Evolutionary conservation across 140 eudicot genomes (phyloP).

Genomic region (Flaveria floridana): DNA sequence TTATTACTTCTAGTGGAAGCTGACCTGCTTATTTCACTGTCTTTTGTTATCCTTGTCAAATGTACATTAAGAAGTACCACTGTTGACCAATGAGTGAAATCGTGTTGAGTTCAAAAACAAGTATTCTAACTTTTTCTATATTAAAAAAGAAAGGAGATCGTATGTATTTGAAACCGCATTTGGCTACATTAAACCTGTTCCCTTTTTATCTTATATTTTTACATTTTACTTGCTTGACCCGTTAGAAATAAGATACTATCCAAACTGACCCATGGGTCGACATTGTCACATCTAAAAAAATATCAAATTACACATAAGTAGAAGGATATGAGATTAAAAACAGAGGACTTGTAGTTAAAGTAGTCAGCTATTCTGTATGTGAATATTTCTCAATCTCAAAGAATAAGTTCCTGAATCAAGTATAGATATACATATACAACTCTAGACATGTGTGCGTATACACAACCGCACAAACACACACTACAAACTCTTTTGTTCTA

Average conservation of each 20-base stretch:
- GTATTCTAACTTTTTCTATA: not conserved
- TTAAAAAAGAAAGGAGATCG: not conserved
- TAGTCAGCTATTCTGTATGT: constrained; percentile 13
- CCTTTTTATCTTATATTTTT: not conserved
- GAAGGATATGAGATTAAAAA: constrained; percentile 8
- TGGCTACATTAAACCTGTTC: not conserved
- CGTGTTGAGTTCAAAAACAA: not conserved
- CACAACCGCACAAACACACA: not conserved
- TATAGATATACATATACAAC: constrained; percentile 19
- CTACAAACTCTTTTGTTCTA: constrained; percentile 23
- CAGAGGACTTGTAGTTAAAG: constrained; percentile 13
- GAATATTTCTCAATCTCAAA: constrained; percentile 28
- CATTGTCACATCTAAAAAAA: not conserved
- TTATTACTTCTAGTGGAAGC: constrained; percentile 10
- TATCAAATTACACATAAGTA: not conserved
- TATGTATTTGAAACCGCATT: not conserved
- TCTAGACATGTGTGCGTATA: constrained; percentile 2
- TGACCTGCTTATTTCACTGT: not conserved
- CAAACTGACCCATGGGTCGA: constrained; percentile 4
- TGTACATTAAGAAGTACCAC: not conserved
- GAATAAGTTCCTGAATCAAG: constrained; percentile 28
- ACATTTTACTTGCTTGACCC: not conserved
- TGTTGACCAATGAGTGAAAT: not conserved
- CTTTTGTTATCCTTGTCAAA: constrained; percentile 21
- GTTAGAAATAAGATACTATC: not conserved